Base-by-base conservation (phyloP, 345 rosid species). In the Acer campestre region DNA sequence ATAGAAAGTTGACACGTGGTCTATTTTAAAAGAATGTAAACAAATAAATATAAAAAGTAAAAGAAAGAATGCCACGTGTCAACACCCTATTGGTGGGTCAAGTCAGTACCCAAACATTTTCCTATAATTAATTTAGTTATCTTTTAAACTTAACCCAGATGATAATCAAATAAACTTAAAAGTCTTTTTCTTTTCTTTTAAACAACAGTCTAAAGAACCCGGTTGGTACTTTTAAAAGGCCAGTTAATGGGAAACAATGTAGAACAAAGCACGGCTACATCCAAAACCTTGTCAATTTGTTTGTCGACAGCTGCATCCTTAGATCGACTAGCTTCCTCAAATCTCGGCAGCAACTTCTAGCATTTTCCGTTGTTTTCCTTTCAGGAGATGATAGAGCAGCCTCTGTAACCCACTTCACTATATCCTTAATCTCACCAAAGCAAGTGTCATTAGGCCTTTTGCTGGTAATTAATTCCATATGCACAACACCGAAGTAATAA, bases 401-500 rank as follows among this genome's bases (percentile, higher is more conserved):
- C 76, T 87, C 92, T 3, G 77, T 84, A 20, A 88, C 86, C 88
- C 85, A 93, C 78, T 87, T 81, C 65, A 90, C 92, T 4, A 91
- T 67, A 64, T 91, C 83, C 59, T 81, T 88, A 49, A 81, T 79
- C 71, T 90, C 94, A 0, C 93, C 92, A 16, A 90, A 90, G 2
- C 68, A 85, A 2, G 84, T 63, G 64, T 91, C 92, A 0, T 88
- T 88, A 0, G 97, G 98, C 81, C 90, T 85, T 80, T 87, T 91
- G 0, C 98, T 91, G 0, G 88, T 91, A 1, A 93, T 80, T 73
- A 93, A 4, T 63, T 93, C 98, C 51, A 93, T 74, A 25, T 91
- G 76, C 66, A 93, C 80, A 2, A 91, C 87, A 0, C 97, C 97
- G 0, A 84, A 91, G n/a, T 93, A 91, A 66, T 93, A 93, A 25